These are phyloP conservation scores for Allium cepa DNA, from an alignment of 106 monocot species.

Conservation along the genomic window DNA sequence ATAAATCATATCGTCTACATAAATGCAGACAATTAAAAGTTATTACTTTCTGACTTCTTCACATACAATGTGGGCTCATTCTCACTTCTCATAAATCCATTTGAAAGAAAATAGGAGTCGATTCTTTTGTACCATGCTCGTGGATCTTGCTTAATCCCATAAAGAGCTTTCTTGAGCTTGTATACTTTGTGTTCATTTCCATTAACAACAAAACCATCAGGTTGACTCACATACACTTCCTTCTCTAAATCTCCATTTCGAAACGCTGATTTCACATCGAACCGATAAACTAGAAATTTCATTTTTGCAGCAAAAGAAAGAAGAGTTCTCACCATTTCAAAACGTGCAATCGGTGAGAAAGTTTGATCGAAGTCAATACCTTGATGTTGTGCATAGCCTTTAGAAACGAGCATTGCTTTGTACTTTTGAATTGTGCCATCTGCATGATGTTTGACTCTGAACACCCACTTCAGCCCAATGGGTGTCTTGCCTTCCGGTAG, in stretches of 20 bases:
- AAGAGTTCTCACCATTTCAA: background rate
- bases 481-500: too few relatives aligned
- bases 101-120: background rate
- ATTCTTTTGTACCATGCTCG: background rate
- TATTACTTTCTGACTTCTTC: too few relatives aligned
- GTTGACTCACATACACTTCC: conserved; percentile 2
- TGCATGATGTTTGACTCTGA: too few relatives aligned
- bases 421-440: too few relatives aligned
- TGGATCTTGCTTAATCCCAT: too few relatives aligned
- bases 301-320: conserved; percentile 2
- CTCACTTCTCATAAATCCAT: too few relatives aligned
- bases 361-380: background rate
- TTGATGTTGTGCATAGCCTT: conserved; percentile 1
- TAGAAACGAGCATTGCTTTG: background rate
- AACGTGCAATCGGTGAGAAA: background rate
- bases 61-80: too few relatives aligned
- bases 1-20: too few relatives aligned
- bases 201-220: background rate
- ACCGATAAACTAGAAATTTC: background rate
- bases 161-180: too few relatives aligned
- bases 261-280: conserved; percentile 2
- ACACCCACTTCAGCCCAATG: too few relatives aligned
- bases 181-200: too few relatives aligned
- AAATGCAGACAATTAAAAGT: too few relatives aligned
- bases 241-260: conserved; percentile 5